These are phyloP conservation scores for Eutrema heterophyllum DNA, from an alignment of 345 rosid genomes.

Conservation along the genomic window DNA sequence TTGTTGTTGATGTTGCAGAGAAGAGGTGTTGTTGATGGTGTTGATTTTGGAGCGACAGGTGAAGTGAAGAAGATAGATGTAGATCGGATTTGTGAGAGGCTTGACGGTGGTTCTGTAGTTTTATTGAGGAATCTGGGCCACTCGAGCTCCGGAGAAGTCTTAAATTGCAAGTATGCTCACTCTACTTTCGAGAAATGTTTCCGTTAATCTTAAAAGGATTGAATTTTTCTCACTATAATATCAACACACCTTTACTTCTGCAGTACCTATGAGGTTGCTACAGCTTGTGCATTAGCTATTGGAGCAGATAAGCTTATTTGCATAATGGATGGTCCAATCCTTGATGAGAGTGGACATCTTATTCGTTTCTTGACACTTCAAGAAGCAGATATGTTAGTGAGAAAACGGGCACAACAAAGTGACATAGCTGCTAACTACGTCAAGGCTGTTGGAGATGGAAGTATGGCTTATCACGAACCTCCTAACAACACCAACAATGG, in stretches of 20 bases:
- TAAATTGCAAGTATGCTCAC: slow-evolving; percentile 86
- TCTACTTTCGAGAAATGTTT: not conserved
- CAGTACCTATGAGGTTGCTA: slow-evolving; percentile 97
- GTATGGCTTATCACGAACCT: slow-evolving; percentile 28
- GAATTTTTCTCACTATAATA: not conserved
- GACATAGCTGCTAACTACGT: slow-evolving; percentile 89
- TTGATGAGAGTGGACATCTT: slow-evolving; percentile 76
- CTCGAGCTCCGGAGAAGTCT: slow-evolving; percentile 95
- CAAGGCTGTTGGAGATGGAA: slow-evolving; percentile 71
- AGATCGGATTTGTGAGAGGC: slow-evolving; percentile 74
- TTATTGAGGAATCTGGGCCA: slow-evolving; percentile 88
- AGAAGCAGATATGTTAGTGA: slow-evolving; percentile 85
- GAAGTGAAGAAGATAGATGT: slow-evolving; percentile 94
- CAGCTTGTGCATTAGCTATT: slow-evolving; percentile 92
- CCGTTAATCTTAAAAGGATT: not conserved
- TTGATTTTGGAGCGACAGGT: slow-evolving; percentile 94
- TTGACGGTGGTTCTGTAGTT: slow-evolving; percentile 85
- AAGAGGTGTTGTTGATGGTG: slow-evolving; percentile 85
- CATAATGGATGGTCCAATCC: slow-evolving; percentile 79
- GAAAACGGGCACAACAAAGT: slow-evolving; percentile 82
- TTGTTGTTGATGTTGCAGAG: slow-evolving; percentile 46
- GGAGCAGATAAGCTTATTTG: slow-evolving; percentile 91
- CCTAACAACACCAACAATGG: slow-evolving; percentile 35
- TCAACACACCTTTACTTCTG: not conserved
- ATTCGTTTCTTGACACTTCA: slow-evolving; percentile 75